phyloP scores from a whole-genome alignment of 2,329 filamentous ascomycete genomes.

The Orbilia oligospora region DNA sequence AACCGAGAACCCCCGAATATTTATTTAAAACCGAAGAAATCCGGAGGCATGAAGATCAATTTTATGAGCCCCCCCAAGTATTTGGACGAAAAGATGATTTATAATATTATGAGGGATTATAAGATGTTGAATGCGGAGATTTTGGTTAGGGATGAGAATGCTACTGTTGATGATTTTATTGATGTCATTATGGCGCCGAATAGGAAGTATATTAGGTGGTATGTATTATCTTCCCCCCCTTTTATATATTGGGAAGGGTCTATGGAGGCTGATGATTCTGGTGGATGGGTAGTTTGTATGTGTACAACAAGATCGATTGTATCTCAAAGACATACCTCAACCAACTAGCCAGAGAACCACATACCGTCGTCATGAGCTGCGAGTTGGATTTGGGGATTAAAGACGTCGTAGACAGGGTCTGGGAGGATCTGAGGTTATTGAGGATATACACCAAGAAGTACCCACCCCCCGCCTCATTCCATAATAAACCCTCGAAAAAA shows the following conservation, averaged over 20 bases:
- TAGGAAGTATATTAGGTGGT: constrained; percentile 92
- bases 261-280: background rate
- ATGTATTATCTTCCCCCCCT: constrained; percentile 39
- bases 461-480: background rate
- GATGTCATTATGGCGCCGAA: constrained; percentile 99
- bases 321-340: constrained; percentile 95
- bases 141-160: constrained; percentile 90
- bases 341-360: constrained; percentile 88
- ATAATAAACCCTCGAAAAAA: too few relatives aligned
- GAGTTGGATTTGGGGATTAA: constrained; percentile 93
- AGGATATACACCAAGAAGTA: constrained; percentile 90
- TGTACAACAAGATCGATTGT: constrained; percentile 99
- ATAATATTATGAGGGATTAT: constrained; percentile 97
- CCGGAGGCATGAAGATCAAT: constrained; percentile 98
- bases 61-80: constrained; percentile 90
- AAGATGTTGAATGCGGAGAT: constrained; percentile 99
- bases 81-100: constrained; percentile 97
- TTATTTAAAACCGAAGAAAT: constrained; percentile 95
- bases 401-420: constrained; percentile 94
- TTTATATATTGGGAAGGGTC: background rate
- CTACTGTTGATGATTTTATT: constrained; percentile 97
- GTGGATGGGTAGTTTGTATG: constrained; percentile 78
- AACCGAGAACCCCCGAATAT: constrained; percentile 98
- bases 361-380: constrained; percentile 97
- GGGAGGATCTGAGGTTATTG: constrained; percentile 91